Evolutionary conservation across 148 eudicot genomes (phyloP), one percentile per base, ranked within the genome.

Genomic region (Camellia sinensis): DNA sequence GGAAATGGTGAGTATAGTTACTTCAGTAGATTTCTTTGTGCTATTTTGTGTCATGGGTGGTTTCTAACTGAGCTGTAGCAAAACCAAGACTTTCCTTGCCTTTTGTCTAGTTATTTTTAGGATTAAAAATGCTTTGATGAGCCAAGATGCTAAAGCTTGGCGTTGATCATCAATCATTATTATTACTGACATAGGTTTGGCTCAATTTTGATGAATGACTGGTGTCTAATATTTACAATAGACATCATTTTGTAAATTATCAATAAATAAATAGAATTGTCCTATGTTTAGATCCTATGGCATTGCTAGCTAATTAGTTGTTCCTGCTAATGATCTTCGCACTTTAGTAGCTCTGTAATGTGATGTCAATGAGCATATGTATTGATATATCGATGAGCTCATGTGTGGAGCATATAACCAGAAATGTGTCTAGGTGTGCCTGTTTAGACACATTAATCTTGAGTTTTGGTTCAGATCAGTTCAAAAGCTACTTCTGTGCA

Each of bases 1-100:
- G 80, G 66, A 74, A 85, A 89, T 64, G 92, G 90, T 89, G 67
- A 84, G 85, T 68, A 65, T 0, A 37, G 67, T 56, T 84, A 37
- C 29, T 54, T 3, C 4, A 37, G 40, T 67, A 67, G 61, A 76
- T 64, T 64, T 21, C 2, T 13, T 75, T 61, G 54, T 21, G 44
- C 6, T 68, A 3, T 6, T 68, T n/a, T 70, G 18, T 44, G 52
- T 19, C 10, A 11, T 13, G 7, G 50, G 11, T 13, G 18, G 50
- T 44, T 68, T 43, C 19, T 44, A 48, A 19, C 7, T 19, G 60
- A 8, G 14, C 1, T 19, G 3, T 72, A 52, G 29, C 0, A 43
- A 9, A 15, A 12, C 44, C 9, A 44, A 37, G 46, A 60, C 46
- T 17, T 73, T 74, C 63, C 78, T 74, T 56, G 22, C 52, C 77